Percentiles rank a stretch among this genome's conserved stretches.
phyloP scores from a whole-genome alignment of 1,284 basidiomycete genomes.

The Cystobasidium sp. region DNA sequence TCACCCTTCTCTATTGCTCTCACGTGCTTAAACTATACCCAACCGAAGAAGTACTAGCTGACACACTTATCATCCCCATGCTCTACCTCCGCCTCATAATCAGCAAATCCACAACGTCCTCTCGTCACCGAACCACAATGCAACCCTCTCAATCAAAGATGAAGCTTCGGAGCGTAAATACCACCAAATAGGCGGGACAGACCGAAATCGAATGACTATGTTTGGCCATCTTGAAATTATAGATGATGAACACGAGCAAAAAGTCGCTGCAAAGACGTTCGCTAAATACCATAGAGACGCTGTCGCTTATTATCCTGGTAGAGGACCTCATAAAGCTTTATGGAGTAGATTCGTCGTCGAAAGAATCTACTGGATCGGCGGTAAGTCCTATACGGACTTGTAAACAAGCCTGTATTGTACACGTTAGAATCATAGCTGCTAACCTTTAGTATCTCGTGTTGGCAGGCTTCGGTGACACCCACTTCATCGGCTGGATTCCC shows the following conservation, averaged over 20 bases:
- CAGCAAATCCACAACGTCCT: constrained; percentile 39
- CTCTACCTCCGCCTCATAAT: too few species aligned
- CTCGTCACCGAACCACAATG: constrained; percentile 22
- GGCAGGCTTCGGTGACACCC: constrained; percentile 18
- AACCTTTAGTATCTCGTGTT: too few species aligned
- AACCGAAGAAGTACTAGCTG: background rate
- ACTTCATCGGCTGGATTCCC: constrained; percentile 43
- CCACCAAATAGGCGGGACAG: constrained; percentile 31
- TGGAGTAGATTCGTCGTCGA: constrained; percentile 37
- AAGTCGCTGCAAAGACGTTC: constrained; percentile 25
- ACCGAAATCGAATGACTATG: constrained; percentile 27
- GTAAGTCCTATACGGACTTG: background rate
- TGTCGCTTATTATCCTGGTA: constrained; percentile 39
- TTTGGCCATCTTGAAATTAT: constrained; percentile 34
- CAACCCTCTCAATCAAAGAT: constrained; percentile 34
- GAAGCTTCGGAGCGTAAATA: constrained; percentile 27
- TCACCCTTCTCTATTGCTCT: too few species aligned
- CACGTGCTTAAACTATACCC: too few species aligned
- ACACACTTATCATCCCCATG: too few species aligned
- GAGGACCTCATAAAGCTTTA: constrained; percentile 36
- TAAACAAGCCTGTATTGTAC: too few species aligned
- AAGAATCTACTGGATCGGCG: constrained; percentile 39
- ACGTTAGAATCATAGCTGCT: too few species aligned
- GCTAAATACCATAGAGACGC: constrained; percentile 34
- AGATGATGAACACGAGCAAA: constrained; percentile 17